Evolutionary conservation across 1,284 basidiomycete genomes (phyloP).

Genomic region (Gyrodon tennesseensis): DNA sequence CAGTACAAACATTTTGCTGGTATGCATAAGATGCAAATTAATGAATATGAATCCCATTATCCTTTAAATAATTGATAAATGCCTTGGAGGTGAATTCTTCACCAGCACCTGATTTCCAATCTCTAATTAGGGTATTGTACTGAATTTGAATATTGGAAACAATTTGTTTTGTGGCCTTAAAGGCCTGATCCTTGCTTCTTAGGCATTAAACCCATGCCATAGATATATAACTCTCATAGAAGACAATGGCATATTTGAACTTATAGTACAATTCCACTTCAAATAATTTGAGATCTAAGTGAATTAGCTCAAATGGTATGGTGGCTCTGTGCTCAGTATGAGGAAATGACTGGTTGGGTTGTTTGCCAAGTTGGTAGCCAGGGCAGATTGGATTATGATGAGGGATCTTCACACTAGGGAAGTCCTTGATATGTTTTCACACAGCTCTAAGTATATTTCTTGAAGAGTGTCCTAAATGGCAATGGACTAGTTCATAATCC

Average conservation of each 20-base stretch:
- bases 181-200: accelerated
- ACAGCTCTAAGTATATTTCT: no score
- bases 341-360: neutral
- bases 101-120: neutral
- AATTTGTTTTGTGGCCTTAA: neutral
- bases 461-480: neutral
- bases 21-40: neutral
- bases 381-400: neutral
- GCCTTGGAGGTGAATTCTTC: neutral
- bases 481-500: no score
- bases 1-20: neutral
- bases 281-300: neutral
- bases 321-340: neutral
- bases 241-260: neutral
- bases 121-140: neutral
- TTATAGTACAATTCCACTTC: neutral
- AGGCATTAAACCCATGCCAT: neutral
- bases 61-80: no score
- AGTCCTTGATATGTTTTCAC: neutral
- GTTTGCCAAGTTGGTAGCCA: neutral
- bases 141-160: neutral
- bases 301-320: neutral
- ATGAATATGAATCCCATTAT: no score
- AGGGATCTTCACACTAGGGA: neutral
- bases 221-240: neutral